A percentile compares a stretch with the other conserved stretches of the same genome.
phyloP scores from a whole-genome alignment of 306 rosid genomes.

The Crotalaria pallida region DNA sequence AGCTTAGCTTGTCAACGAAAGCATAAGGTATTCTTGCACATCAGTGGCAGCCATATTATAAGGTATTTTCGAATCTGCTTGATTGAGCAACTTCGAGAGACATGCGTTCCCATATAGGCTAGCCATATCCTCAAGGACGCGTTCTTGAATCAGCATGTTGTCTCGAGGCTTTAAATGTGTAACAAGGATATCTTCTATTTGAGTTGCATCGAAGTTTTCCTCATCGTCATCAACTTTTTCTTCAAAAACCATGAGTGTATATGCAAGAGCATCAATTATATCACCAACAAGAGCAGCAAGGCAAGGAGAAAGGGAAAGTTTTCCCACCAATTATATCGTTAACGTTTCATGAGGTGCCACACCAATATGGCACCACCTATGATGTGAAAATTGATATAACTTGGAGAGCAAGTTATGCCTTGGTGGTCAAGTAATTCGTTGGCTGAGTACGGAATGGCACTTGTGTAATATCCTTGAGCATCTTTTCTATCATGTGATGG shows the following conservation, averaged over 20 bases:
- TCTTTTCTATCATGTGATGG: too few species aligned
- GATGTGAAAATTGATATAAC: too few species aligned
- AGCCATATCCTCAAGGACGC: slow-evolving; percentile 97
- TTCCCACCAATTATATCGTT: too few species aligned
- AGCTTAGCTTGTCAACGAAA: slow-evolving; percentile 66
- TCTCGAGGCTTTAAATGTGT: slow-evolving; percentile 69
- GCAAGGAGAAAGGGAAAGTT: slow-evolving; percentile 78
- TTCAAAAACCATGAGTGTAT: slow-evolving; percentile 79
- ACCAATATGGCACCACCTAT: too few species aligned
- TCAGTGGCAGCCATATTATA: slow-evolving; percentile 74
- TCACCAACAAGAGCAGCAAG: slow-evolving; percentile 77
- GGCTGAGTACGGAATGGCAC: too few species aligned
- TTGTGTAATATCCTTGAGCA: too few species aligned
- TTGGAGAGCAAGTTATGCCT: too few species aligned
- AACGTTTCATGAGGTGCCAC: too few species aligned
- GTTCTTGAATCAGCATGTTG: slow-evolving; percentile 76
- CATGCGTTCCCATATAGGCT: slow-evolving; percentile 74
- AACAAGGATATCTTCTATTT: slow-evolving; percentile 78
- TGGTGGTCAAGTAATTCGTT: too few species aligned
- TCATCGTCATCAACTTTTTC: slow-evolving; percentile 41
- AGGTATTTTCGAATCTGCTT: slow-evolving; percentile 86
- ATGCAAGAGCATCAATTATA: slow-evolving; percentile 93
- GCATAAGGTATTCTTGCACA: slow-evolving; percentile 72
- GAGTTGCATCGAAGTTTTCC: slow-evolving; percentile 59
- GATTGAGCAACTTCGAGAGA: slow-evolving; percentile 66